Base-by-base conservation (phyloP, 345 rosid genomes). In the Arabidopsis arenosa region DNA sequence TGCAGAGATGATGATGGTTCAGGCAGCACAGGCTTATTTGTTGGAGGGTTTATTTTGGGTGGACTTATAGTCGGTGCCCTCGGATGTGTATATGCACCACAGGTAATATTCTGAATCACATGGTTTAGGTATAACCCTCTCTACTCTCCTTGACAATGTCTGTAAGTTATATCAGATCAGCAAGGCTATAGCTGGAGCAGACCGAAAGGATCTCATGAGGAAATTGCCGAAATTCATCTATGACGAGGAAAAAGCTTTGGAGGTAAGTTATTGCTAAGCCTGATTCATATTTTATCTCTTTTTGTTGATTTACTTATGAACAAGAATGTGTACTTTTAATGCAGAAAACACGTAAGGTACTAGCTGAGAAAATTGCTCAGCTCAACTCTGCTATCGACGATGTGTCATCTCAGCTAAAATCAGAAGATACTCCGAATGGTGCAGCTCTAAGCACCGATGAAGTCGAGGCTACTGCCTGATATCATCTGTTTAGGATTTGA, bases 211-310 rank as follows among this genome's bases (percentile, higher is more conserved):
- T 75, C 84, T 94, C 37, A 86, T 94, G 98, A 92, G 87, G 86
- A 94, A 83, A 70, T 87, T 94, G 82, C 98, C 98, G 40, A 91
- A 89, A 78, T 94, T 94, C 85, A 90, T 94, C n/a, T 94, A 92
- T 26, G 98, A 94, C 71, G 98, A 91, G 84, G 97, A 93, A 60
- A 93, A 91, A 75, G 91, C 90, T 73, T 83, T 90, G 79, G 98
- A 94, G 91, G 98, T 87, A 72, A 85, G 85, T 58, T 48, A 37
- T 48, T 40, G 9, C 15, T 56, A 30, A 56, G 17, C 43, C 67
- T 23, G 28, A 2, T 43, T 13, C 30, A 9, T 37, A 4, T 17
- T 59, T 36, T 1, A 1, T 5, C 13, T 18, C 47, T 47, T 45
- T 7, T 11, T 7, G 7, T 52, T 41, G 62, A 8, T 52, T 36